phyloP scores from a whole-genome alignment of 129 eudicot species.

The Helianthus annuus region DNA sequence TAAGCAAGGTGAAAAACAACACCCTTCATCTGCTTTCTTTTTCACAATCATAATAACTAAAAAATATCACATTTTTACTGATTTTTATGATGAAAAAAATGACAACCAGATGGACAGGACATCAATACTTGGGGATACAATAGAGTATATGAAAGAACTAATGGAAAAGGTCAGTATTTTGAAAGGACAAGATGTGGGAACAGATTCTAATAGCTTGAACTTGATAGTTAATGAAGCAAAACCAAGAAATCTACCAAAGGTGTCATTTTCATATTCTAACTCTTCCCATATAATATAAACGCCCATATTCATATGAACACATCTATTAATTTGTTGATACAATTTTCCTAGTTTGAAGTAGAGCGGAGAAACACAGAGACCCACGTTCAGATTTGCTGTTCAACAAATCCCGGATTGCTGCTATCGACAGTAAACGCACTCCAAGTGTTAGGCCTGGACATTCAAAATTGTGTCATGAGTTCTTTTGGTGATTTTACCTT shows the following conservation, averaged over 20 bases:
- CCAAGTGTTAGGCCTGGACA: slow-evolving; percentile 69
- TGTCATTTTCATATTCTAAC: slow-evolving; percentile 6
- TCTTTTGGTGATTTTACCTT: slow-evolving; percentile 68
- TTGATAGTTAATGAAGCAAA: slow-evolving; percentile 37
- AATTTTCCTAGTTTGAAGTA: slow-evolving; percentile 56
- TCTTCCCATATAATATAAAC: background rate
- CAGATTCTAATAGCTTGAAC: slow-evolving; percentile 32
- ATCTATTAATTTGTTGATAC: background rate
- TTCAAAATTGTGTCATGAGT: slow-evolving; percentile 78
- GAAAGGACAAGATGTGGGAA: slow-evolving; percentile 33
- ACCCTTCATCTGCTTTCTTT: background rate
- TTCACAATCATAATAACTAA: background rate
- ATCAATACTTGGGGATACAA: slow-evolving; percentile 78
- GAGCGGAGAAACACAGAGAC: slow-evolving; percentile 60
- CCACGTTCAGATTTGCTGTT: slow-evolving; percentile 57
- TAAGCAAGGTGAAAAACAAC: slow-evolving; percentile 53
- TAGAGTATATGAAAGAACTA: slow-evolving; percentile 78
- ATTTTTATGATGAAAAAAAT: slow-evolving; percentile 1
- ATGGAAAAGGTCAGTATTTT: slow-evolving; percentile 48
- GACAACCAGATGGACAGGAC: slow-evolving; percentile 77
- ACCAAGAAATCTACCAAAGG: slow-evolving; percentile 62
- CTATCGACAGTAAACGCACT: slow-evolving; percentile 60
- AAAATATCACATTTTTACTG: too few species aligned
- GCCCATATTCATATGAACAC: background rate
- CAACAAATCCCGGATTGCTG: slow-evolving; percentile 66